These are phyloP conservation scores for Sergeia podlipaevii DNA, from an alignment of 208 protist genomes.

Conservation along the genomic window DNA sequence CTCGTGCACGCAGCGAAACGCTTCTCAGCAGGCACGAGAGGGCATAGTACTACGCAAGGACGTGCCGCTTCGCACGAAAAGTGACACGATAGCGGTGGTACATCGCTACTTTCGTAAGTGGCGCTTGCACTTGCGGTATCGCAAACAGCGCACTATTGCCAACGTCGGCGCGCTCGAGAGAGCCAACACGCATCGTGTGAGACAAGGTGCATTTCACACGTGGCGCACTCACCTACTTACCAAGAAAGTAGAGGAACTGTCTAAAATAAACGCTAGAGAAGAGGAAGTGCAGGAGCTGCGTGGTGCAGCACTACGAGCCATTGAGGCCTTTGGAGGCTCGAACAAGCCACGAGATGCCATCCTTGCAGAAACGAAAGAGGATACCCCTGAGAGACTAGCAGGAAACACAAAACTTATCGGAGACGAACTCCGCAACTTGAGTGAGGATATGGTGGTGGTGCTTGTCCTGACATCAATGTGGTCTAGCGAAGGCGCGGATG, in stretches of 20 bases:
- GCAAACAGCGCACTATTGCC: constrained; percentile 33
- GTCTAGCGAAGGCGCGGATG: constrained; percentile 23
- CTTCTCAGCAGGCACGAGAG: constrained; percentile 8
- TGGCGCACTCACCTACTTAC: no score
- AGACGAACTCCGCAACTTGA: constrained; percentile 10
- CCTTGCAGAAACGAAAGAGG: background rate
- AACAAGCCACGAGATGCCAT: background rate
- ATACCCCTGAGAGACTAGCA: background rate
- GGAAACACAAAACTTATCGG: background rate
- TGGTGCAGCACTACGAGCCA: constrained; percentile 27
- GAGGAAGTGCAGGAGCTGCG: constrained; percentile 32
- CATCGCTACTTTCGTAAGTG: constrained; percentile 62
- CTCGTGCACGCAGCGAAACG: constrained; percentile 24
- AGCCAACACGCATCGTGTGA: constrained; percentile 32
- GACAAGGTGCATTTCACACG: constrained; percentile 15
- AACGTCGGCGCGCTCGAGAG: constrained; percentile 37
- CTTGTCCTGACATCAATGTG: constrained; percentile 36
- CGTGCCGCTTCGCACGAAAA: constrained; percentile 50
- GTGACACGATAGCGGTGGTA: constrained; percentile 48
- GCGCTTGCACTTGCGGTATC: constrained; percentile 34
- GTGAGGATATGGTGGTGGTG: constrained; percentile 43
- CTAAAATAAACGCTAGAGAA: background rate
- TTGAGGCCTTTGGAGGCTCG: constrained; percentile 31
- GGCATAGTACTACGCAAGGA: constrained; percentile 24
- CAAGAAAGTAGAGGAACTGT: background rate